Base-by-base conservation (phyloP, 2,329 filamentous ascomycete genomes). In the Diaporthe sp. region DNA sequence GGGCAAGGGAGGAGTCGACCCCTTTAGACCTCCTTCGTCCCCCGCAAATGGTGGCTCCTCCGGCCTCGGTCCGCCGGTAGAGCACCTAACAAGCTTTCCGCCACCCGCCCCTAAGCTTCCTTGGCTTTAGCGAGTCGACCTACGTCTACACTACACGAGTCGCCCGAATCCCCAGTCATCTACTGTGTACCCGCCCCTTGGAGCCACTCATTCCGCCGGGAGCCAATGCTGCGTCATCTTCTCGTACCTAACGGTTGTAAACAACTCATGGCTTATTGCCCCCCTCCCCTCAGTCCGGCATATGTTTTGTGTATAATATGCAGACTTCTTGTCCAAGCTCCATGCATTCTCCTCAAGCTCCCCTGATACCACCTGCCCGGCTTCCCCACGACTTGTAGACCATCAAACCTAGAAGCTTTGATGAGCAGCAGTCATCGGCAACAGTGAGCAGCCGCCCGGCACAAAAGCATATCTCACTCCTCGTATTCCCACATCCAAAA, bases 71-170 rank as follows among this genome's bases (percentile, higher is more conserved):
- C 61, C 61, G 25, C 19, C 61, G 61, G 42, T 42, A 50, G 12
- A 27, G 61, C 61, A 4, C 42, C 27, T 50, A 51, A 66, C 30
- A 66, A 66, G 63, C 63, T 66, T 66, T 66, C n/a, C 42, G 27
- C 27, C 42, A 19, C 12, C 53, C 19, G 63, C 63, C 25, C 44
- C 32, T 39, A 66, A 66, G 63, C 63, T 66, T 66, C 44, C 61
- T 50, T 66, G 30, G 63, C 30, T 12, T 22, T 27, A 50, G 44
- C 22, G 22, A 50, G 7, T n/a, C 22, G 22, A 50, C 44, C 22
- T 50, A 47, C 19, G 19, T 17, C 13, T 13, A 22, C 17, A 9
- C 6, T 17, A 22, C 22, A 22, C 19, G 42, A 47, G 19, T 47
- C 42, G 9, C 22, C 10, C n/a, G 30, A 17, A 8, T 25, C 1